Base-by-base conservation (phyloP, 768 basidiomycete species). In the Lentinula sp. region DNA sequence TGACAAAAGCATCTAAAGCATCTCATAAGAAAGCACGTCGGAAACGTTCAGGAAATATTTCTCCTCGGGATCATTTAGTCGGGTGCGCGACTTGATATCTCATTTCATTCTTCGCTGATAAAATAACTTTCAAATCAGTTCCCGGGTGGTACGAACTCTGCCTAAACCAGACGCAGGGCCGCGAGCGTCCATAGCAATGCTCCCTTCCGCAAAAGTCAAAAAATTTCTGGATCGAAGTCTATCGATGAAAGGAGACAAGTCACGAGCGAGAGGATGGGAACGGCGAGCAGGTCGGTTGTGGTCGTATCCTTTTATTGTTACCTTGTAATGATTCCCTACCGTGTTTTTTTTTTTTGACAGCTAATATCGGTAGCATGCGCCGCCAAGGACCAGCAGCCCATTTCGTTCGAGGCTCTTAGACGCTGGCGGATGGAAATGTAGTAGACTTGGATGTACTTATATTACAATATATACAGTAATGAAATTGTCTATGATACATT, bases 171-270 rank as follows among this genome's bases (percentile, higher is more conserved):
- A 49, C n/a, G 8, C 16, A 18, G 57, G 28, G 3, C 45, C 57
- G 10, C 28, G 46, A 21, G 57, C 57, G 11, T 31, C 45, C 16
- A 8, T 18, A 42, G 15, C 57, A 3, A 59, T 59, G 57, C 8
- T 18, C 8, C 57, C 57, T 39, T 59, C 57, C n/a, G 28, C 57
- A 8, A 59, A 59, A 40, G 42, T 59, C 46, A 40, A 55, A 18
- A 39, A 40, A 40, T 55, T 55, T 35, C n/a, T 55, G 18, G 39
- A 55, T n/a, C 11, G n/a, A 40, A 55, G 11, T 55, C 18, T 55
- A 8, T 40, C 32, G 50, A 5, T 51, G 5, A 51, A 48, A 16
- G 56, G 56, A 21, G 32, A 43, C n/a, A 57, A 42, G 7, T 45
- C 43, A 16, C 23, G 28, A 21, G 32, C 2, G 18, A 46, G 57